A percentile compares a stretch with the other conserved stretches of the same genome.
These are phyloP conservation scores for Lepiota subincarnata DNA, from an alignment of 768 basidiomycete species.

Conservation along the genomic window DNA sequence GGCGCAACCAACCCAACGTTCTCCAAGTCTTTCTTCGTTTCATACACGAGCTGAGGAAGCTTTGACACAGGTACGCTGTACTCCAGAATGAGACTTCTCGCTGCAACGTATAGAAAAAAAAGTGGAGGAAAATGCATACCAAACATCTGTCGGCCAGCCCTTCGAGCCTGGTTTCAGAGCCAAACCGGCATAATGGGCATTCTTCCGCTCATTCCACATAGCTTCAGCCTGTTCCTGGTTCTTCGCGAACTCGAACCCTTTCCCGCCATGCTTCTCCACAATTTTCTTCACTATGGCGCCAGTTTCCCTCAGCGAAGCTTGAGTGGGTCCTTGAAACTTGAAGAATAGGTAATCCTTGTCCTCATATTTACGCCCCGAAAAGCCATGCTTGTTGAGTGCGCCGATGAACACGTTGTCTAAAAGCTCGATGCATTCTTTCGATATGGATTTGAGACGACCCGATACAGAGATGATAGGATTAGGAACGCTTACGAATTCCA, in stretches of 20 bases:
- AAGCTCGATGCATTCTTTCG: constrained; percentile 77
- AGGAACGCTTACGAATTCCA: constrained; percentile 58
- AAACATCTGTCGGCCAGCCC: constrained; percentile 76
- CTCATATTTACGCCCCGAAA: constrained; percentile 51
- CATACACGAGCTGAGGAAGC: constrained; percentile 58
- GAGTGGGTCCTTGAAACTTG: constrained; percentile 77
- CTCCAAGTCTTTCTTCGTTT: constrained; percentile 69
- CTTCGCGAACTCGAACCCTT: constrained; percentile 61
- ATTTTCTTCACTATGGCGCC: constrained; percentile 55
- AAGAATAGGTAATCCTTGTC: constrained; percentile 75
- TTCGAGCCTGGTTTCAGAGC: constrained; percentile 53
- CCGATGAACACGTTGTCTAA: constrained; percentile 70
- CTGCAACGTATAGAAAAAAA: background rate
- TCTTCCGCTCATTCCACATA: constrained; percentile 75
- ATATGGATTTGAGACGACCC: background rate
- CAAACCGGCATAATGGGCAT: constrained; percentile 53
- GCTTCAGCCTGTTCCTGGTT: constrained; percentile 60
- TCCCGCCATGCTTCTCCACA: constrained; percentile 61
- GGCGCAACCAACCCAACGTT: constrained; percentile 52
- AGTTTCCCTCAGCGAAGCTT: constrained; percentile 55
- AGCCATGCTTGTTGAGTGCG: constrained; percentile 53
- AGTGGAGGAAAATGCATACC: constrained; percentile 31
- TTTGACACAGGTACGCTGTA: constrained; percentile 57
- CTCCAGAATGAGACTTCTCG: background rate
- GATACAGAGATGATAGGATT: background rate